phyloP scores from a whole-genome alignment of 225 moss, liverwort and hornwort species.

The Bryoerythrophyllum caledonicum region DNA sequence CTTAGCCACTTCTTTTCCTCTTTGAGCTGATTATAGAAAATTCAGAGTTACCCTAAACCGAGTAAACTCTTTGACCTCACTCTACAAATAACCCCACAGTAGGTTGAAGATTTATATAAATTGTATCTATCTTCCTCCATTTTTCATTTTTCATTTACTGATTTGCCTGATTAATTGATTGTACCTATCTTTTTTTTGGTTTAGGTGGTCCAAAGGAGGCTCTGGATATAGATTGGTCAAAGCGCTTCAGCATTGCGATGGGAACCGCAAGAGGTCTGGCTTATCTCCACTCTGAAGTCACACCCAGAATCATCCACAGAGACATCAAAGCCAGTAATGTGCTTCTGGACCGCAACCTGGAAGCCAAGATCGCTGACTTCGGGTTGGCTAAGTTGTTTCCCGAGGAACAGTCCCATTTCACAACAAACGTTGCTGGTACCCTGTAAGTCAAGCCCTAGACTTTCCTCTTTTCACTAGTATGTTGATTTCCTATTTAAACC shows the following conservation, averaged over 20 bases:
- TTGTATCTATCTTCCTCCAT: too few relatives aligned
- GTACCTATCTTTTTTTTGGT: too few relatives aligned
- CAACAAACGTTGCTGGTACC: conserved; percentile 56
- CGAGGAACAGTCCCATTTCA: conserved; percentile 53
- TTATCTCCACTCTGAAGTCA: conserved; percentile 86
- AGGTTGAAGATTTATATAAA: too few relatives aligned
- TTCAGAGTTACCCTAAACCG: too few relatives aligned
- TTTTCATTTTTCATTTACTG: too few relatives aligned
- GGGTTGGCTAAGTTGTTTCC: conserved; percentile 82
- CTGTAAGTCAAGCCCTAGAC: conserved; percentile 25
- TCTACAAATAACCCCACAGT: too few relatives aligned
- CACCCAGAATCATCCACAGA: conserved; percentile 89
- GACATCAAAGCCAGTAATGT: conserved; percentile 97
- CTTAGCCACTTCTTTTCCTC: too few relatives aligned
- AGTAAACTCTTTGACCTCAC: too few relatives aligned
- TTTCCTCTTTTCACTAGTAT: too few relatives aligned
- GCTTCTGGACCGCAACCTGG: conserved; percentile 75
- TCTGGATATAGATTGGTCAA: conserved; percentile 73
- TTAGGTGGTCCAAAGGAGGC: conserved; percentile 54
- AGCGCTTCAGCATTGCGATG: conserved; percentile 84
- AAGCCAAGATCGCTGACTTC: conserved; percentile 94
- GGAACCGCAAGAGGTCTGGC: conserved; percentile 90
- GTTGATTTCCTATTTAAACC: too few relatives aligned
- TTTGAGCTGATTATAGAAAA: too few relatives aligned
- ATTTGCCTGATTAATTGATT: too few relatives aligned